Base-by-base conservation (phyloP, 225 moss, liverwort and hornwort species). In the Straminergon stramineum region DNA sequence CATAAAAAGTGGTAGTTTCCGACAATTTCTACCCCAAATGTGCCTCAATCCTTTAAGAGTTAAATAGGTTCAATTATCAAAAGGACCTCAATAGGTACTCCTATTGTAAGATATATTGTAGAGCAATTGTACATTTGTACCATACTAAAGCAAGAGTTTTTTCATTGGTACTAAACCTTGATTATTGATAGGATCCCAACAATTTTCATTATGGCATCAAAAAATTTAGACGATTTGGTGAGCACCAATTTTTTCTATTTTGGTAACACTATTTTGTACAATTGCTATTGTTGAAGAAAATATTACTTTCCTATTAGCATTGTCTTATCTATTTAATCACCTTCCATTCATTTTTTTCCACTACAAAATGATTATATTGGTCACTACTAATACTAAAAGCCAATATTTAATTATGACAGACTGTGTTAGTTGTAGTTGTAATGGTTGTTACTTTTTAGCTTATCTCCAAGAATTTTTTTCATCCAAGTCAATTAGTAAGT, bases 381-480 rank as follows among this genome's bases (percentile, higher is more conserved):
- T 32, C 2, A 20, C 7, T 76, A 12, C 1, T 13, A 1, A 13
- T 21, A 20, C 2, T 3, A 20, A 31, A 52, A 76, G 13, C 3
- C 4, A 52, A 52, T 75, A 75, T 32, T n/a, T n/a, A n/a, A n/a
- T 31, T 32, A 12, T 32, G 1, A 52, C 0, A 75, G 0, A 34
- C 0, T 21, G 0, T 34, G 0, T 8, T 34, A 8, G 4, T 76
- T 32, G 7, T 20, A 34, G 0, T 76, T 32, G 7, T 20, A 34
- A 0, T 21, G 0, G 5, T 0, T 32, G 0, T 34, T 13, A 34
- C 0, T 21, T 75, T 51, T 51, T 12, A 34, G 13, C 34, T 52
- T 76, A 34, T 21, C 20, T 52, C 9, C 1, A 52, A 32, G 32
- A 31, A 17, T 1, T 20, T 13, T 13, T 52, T 32, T 21, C 7